Percentiles rank a stretch among this genome's conserved stretches.
These are phyloP conservation scores for Fusarium sp. DNA, from an alignment of 2,329 filamentous ascomycete genomes.

Conservation along the genomic window DNA sequence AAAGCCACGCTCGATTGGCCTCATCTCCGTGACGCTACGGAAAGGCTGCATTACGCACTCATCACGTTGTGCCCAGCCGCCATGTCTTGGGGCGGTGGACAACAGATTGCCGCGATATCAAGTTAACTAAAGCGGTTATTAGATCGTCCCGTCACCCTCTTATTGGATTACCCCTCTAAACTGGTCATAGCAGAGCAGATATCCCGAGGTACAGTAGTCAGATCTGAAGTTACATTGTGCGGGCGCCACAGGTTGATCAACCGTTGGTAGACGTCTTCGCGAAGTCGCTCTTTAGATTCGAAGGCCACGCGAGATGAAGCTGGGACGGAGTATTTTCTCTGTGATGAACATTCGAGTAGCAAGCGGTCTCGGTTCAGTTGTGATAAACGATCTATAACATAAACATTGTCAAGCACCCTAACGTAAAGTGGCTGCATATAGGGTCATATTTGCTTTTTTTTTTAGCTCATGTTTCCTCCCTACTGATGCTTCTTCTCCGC, in stretches of 20 bases:
- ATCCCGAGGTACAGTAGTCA: slow-evolving; percentile 9
- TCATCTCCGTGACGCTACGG: slow-evolving; percentile 31
- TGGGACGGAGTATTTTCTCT: background rate
- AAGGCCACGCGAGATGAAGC: background rate
- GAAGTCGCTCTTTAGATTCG: too few relatives aligned
- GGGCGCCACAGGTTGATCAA: slow-evolving; percentile 7
- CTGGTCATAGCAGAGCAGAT: background rate
- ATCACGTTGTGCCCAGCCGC: slow-evolving; percentile 3
- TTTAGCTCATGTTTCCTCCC: background rate
- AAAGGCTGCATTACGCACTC: slow-evolving; percentile 20
- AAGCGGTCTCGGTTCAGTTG: background rate
- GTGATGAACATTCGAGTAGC: background rate
- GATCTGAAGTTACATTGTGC: slow-evolving; percentile 28
- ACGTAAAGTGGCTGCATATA: background rate
- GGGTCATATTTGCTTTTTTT: slow-evolving; percentile 13
- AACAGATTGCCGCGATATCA: slow-evolving; percentile 15
- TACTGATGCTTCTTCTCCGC: slow-evolving; percentile 41
- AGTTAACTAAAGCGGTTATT: slow-evolving; percentile 4
- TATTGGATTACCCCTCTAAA: slow-evolving; percentile 16
- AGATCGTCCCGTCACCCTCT: background rate
- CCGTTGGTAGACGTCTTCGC: background rate
- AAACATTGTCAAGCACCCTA: background rate
- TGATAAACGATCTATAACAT: background rate
- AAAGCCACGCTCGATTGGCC: slow-evolving; percentile 23
- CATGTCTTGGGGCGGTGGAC: background rate